These are phyloP conservation scores for Sordariomycetes sp. DNA, from an alignment of 2,329 filamentous ascomycete species.

Conservation along the genomic window DNA sequence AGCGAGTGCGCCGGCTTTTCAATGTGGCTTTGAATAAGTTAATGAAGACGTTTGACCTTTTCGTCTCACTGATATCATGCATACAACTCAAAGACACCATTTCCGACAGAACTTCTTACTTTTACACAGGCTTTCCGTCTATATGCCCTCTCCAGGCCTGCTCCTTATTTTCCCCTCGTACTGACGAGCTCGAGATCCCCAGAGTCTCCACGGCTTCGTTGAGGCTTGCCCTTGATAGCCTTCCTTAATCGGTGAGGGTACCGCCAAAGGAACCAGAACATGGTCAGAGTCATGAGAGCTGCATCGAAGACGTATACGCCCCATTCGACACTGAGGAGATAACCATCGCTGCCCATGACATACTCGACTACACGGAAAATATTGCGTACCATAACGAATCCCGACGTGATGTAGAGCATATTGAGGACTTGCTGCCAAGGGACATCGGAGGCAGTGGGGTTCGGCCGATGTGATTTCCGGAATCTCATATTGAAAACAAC, in stretches of 20 bases:
- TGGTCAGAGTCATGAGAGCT: conserved; percentile 23
- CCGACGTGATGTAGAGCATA: conserved; percentile 25
- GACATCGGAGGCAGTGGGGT: conserved; percentile 6
- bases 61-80: too few relatives aligned
- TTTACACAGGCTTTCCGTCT: too few relatives aligned
- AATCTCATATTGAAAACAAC: conserved; percentile 29
- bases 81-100: too few relatives aligned
- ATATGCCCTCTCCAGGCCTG: too few relatives aligned
- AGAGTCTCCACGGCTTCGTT: too few relatives aligned
- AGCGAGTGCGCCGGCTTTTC: too few relatives aligned
- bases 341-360: conserved; percentile 25
- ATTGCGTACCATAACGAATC: conserved; percentile 29
- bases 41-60: too few relatives aligned
- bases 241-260: conserved; percentile 9
- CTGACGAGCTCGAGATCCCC: too few relatives aligned
- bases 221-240: too few relatives aligned
- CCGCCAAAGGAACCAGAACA: conserved; percentile 9
- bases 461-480: conserved; percentile 6
- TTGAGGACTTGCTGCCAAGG: conserved; percentile 22
- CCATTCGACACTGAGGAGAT: conserved; percentile 26
- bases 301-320: conserved; percentile 30
- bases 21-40: too few relatives aligned
- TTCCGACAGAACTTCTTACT: too few relatives aligned
- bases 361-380: conserved; percentile 38
- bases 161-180: too few relatives aligned